Percentiles rank a stretch among this genome's conserved stretches.
These are phyloP conservation scores for Entomortierella parvispora DNA, from an alignment of 192 early-diverging fungal genomes.

Conservation along the genomic window DNA sequence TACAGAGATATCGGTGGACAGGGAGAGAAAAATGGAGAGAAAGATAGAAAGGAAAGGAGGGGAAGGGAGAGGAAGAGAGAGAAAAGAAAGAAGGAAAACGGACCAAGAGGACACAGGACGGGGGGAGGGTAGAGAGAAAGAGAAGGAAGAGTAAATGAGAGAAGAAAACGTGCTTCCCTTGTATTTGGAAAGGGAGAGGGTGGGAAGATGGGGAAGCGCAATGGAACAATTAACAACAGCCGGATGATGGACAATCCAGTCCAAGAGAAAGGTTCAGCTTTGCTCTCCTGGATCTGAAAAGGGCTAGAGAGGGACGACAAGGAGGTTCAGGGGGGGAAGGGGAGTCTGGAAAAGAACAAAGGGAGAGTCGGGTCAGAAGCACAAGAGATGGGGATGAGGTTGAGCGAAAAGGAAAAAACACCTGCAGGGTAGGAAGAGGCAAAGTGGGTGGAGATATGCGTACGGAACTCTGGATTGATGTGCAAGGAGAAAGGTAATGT, in stretches of 20 bases:
- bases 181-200: not conserved
- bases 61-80: not conserved
- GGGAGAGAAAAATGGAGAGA: not conserved
- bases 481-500: too few relatives aligned
- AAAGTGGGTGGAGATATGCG: too few relatives aligned
- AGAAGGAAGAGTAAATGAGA: not conserved
- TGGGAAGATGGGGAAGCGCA: not conserved
- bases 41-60: not conserved
- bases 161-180: not conserved
- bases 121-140: not conserved
- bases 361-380: too few relatives aligned
- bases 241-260: conserved; percentile 22
- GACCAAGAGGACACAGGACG: not conserved
- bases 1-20: not conserved
- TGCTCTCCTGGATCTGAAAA: too few relatives aligned
- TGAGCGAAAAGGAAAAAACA: too few relatives aligned
- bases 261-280: too few relatives aligned
- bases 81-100: not conserved
- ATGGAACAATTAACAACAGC: conserved; percentile 2
- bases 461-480: too few relatives aligned
- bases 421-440: too few relatives aligned
- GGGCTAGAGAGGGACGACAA: not conserved
- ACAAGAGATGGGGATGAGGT: too few relatives aligned
- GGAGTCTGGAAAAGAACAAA: too few relatives aligned
- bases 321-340: not conserved